Conservation (phyloP, 2,329 filamentous ascomycete species). For the Colletotrichum sidae region DNA sequence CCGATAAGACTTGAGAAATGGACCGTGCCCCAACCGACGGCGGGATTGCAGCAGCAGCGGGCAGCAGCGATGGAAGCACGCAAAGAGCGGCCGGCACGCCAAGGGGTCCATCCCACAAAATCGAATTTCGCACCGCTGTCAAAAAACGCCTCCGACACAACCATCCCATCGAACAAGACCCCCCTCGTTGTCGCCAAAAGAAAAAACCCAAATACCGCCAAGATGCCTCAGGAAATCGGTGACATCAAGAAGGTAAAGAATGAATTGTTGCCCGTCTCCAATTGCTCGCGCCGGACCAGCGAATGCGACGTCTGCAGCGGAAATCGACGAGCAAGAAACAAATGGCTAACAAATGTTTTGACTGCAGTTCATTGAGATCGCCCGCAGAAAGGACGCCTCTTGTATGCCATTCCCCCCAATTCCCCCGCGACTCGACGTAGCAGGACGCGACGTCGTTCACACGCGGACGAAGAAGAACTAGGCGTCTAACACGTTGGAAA, state of each 20-base stretch:
- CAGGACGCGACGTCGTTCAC: conserved; percentile 1
- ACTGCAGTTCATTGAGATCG: conserved; percentile 98
- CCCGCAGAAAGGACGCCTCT: conserved; percentile 98
- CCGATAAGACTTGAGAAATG: no score
- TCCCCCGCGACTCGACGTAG: not conserved
- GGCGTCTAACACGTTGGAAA: conserved; percentile 44
- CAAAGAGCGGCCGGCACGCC: conserved; percentile 5
- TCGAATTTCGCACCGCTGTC: conserved; percentile 37
- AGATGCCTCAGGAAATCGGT: conserved; percentile 97
- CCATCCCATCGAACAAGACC: conserved; percentile 24
- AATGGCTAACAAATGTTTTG: conserved; percentile 42
- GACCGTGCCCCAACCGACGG: no score
- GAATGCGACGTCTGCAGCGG: not conserved
- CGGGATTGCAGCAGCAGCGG: no score
- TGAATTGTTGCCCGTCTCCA: conserved; percentile 1
- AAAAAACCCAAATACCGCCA: conserved; percentile 63
- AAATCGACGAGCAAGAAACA: not conserved
- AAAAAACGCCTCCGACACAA: conserved; percentile 31
- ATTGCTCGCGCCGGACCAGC: conserved; percentile 1
- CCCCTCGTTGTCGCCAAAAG: conserved; percentile 37
- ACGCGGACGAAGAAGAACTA: conserved; percentile 19
- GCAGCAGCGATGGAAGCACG: no score
- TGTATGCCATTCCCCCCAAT: conserved; percentile 70
- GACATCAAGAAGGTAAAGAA: conserved; percentile 87
- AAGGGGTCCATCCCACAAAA: conserved; percentile 40